Conservation (phyloP, 2,329 filamentous ascomycete genomes). For the Colletotrichum acutatum region DNA sequence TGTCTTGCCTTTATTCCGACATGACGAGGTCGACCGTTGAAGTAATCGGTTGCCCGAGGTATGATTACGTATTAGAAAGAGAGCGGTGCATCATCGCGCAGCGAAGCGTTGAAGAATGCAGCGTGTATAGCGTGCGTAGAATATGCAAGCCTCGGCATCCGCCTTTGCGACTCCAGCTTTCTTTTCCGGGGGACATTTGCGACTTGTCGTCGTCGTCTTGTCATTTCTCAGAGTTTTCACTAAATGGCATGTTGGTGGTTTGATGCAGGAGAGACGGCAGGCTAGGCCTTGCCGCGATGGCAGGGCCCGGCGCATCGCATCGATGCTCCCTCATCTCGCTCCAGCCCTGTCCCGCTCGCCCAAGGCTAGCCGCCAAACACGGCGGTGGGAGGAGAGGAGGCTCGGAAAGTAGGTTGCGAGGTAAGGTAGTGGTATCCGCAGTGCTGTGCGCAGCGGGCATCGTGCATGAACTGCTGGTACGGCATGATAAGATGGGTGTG, state of each 20-base stretch:
- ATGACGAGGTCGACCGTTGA: conserved; percentile 4
- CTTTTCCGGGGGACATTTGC: conserved; percentile 6
- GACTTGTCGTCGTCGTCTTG: conserved; percentile 5
- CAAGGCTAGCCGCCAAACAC: conserved; percentile 23
- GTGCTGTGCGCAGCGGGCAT: conserved; percentile 26
- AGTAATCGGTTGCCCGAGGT: background rate
- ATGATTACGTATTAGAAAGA: conserved; percentile 11
- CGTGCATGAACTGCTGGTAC: conserved; percentile 38
- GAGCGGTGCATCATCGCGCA: conserved; percentile 11
- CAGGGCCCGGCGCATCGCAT: conserved; percentile 21
- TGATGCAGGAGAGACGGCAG: conserved; percentile 15
- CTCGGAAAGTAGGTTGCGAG: conserved; percentile 9
- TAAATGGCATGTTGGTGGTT: conserved; percentile 14
- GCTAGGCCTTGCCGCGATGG: background rate
- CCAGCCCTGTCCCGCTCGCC: conserved; percentile 17
- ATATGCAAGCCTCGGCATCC: conserved; percentile 24
- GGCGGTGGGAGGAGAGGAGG: conserved; percentile 15
- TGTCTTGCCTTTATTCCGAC: conserved; percentile 15
- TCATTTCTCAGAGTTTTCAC: conserved; percentile 26
- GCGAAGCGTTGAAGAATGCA: conserved; percentile 31
- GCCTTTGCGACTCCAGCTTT: conserved; percentile 12
- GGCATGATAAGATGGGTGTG: conserved; percentile 27
- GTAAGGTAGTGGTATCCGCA: conserved; percentile 1
- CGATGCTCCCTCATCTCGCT: background rate
- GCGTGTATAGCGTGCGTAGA: conserved; percentile 22